Evolutionary conservation across 2,329 filamentous ascomycete genomes (phyloP).

Genomic region (Colletotrichum eleusines): DNA sequence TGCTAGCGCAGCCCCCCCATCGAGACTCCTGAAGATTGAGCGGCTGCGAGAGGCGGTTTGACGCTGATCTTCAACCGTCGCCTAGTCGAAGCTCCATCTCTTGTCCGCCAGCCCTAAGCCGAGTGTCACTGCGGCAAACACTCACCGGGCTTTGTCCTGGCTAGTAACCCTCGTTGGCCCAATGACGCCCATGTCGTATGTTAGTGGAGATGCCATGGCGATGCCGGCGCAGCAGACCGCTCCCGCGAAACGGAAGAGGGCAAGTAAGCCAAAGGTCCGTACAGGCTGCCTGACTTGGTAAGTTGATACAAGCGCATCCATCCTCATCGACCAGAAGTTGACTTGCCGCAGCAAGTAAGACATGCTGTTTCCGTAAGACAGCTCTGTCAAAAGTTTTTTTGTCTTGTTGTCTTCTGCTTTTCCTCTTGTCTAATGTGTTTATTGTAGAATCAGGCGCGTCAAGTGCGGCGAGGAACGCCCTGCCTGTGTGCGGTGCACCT

Average conservation of each 20-base stretch:
- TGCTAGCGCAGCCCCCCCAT: not conserved
- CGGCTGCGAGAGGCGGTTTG: not conserved
- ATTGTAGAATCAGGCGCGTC: conserved; percentile 50
- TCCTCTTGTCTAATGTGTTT: conserved; percentile 5
- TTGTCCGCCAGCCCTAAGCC: not conserved
- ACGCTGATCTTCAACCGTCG: no score
- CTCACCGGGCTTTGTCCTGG: not conserved
- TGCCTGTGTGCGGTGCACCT: conserved; percentile 50
- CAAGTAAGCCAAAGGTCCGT: conserved; percentile 54
- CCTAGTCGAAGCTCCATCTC: not conserved
- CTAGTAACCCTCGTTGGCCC: not conserved
- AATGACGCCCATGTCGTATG: conserved; percentile 18
- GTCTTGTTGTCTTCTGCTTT: no score
- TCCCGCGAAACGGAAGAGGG: conserved; percentile 46
- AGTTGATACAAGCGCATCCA: conserved; percentile 36
- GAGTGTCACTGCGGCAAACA: not conserved
- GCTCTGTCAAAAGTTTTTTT: not conserved
- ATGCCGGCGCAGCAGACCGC: not conserved
- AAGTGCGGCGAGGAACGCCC: conserved; percentile 54
- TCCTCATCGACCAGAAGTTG: conserved; percentile 1
- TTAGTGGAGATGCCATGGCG: not conserved
- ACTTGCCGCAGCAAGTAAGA: conserved; percentile 47
- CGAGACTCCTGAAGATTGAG: not conserved
- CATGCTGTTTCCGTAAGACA: not conserved
- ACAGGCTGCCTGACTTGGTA: conserved; percentile 57